Evolutionary conservation across 805 yeast species (phyloP), one percentile per base, ranked within the genome.

Genomic region (Saccharomycopsis synnaedendra): DNA sequence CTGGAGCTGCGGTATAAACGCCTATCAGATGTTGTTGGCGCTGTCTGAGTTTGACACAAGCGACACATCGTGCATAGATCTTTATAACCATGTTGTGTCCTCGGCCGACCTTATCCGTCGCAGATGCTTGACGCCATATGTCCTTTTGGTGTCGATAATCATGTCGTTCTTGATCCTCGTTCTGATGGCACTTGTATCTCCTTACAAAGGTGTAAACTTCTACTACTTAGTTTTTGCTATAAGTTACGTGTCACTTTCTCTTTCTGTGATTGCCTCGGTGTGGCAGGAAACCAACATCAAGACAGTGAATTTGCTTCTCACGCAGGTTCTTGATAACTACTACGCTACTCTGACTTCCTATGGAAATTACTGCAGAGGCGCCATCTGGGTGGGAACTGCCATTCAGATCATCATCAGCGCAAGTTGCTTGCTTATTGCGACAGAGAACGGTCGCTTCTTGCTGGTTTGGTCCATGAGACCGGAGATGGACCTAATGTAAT

Each of bases 231-330:
- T 50, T 39, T 50, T 50, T 44, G 4, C 42, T 9, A 5, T 52
- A 7, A 38, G 45, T 11, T 52, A 52, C 32, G 42, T 47, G 7
- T 32, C 48, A 11, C 36, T 52, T 8, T 36, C 53, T 3, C 41
- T 52, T 8, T 34, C 51, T 4, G 43, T 52, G 6, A 43, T 49
- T 28, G 55, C 55, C 7, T 38, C 53, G 10, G 49, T 49, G 31
- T 52, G 55, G 55, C 55, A 52, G 34, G 51, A 52, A 11, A 44
- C 54, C 8, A 52, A 52, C 41, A 42, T 50, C n/a, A 43, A 42
- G 5, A 52, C 55, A 11, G 53, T 45, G 4, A 45, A 47, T 33
- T 33, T 50, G 42, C 40, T 52, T 9, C 32, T 52, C n/a, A 35
- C 36, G 4, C 40, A 42, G 39, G 40, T 50, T 6, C 32, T 50